phyloP scores from a whole-genome alignment of 2,329 filamentous ascomycete species.

The Dothistroma septosporum region DNA sequence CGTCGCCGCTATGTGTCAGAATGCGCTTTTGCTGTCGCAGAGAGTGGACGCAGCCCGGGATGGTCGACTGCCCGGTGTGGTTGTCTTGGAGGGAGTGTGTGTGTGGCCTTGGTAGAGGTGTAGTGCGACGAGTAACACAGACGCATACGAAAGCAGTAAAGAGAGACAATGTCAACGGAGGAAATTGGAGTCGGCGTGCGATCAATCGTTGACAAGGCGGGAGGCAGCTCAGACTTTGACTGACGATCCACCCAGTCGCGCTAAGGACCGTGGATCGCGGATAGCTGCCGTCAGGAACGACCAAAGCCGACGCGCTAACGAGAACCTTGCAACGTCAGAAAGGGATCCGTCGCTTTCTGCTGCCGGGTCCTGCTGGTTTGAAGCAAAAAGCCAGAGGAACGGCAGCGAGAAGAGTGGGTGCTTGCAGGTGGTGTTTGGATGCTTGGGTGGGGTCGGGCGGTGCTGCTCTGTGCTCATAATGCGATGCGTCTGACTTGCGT shows the following conservation, averaged over 20 bases:
- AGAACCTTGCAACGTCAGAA: conserved; percentile 2
- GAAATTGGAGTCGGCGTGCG: not conserved
- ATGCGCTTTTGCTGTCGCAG: not conserved
- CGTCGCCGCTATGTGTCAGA: conserved; percentile 13
- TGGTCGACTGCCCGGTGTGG: not conserved
- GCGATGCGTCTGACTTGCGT: conserved; percentile 6
- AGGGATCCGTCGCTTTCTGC: conserved; percentile 8
- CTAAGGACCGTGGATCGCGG: not conserved
- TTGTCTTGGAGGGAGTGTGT: not conserved
- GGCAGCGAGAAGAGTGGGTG: not conserved
- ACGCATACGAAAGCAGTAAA: conserved; percentile 2
- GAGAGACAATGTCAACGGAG: conserved; percentile 6
- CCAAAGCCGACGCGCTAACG: not conserved
- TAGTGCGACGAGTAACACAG: not conserved
- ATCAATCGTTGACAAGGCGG: conserved; percentile 1
- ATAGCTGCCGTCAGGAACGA: conserved; percentile 2
- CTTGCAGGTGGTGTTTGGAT: too few relatives aligned
- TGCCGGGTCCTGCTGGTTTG: conserved; percentile 1
- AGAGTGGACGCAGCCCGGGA: not conserved
- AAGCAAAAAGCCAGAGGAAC: not conserved
- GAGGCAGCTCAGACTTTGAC: conserved; percentile 5
- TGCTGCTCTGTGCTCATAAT: not conserved
- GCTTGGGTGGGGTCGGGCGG: not conserved
- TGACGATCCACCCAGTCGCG: too few relatives aligned
- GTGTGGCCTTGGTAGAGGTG: not conserved